phyloP scores from a whole-genome alignment of 768 basidiomycete genomes.

The Gyrodon lividus region DNA sequence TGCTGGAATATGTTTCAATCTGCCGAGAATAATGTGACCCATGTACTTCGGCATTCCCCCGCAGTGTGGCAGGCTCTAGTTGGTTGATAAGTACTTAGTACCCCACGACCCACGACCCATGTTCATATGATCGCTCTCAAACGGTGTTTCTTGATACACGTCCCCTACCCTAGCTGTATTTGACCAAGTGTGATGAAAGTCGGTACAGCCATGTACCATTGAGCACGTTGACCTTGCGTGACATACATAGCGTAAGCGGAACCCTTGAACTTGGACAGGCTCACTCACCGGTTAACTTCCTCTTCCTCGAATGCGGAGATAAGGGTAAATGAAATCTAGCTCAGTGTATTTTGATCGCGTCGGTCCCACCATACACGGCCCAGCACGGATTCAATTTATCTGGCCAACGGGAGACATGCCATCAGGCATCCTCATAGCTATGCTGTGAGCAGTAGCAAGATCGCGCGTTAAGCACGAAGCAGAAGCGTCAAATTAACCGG shows the following conservation, averaged over 20 bases:
- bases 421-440: neutral
- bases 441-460: neutral
- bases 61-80: no score
- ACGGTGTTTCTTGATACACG: neutral
- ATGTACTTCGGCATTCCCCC: no score
- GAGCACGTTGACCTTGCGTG: neutral
- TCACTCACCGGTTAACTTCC: neutral
- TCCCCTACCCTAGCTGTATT: neutral
- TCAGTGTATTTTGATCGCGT: constrained; percentile 5
- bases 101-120: neutral
- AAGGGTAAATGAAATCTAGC: constrained; percentile 14
- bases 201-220: neutral
- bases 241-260: constrained; percentile 17
- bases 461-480: neutral
- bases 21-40: neutral
- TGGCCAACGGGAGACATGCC: constrained; percentile 4
- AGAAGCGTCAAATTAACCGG: constrained; percentile 5
- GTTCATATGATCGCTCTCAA: neutral
- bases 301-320: constrained; percentile 24
- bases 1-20: neutral
- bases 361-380: constrained; percentile 4
- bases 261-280: constrained; percentile 10
- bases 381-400: constrained; percentile 8
- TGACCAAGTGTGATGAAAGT: neutral
- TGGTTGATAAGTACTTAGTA: no score